Evolutionary conservation across 192 early-diverging fungal genomes (phyloP).

Genomic region (Diversispora eburnea): DNA sequence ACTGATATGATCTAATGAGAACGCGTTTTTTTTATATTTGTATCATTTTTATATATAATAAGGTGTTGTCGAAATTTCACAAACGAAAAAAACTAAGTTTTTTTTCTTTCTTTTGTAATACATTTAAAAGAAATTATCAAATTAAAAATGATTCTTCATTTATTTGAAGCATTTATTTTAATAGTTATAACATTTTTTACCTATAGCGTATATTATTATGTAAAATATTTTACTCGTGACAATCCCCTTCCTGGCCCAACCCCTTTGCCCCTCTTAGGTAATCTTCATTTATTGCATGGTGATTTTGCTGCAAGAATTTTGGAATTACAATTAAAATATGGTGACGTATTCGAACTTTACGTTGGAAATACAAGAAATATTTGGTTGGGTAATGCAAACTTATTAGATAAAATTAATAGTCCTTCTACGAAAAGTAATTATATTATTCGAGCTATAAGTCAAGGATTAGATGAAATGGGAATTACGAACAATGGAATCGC

Average conservation of each 20-base stretch:
- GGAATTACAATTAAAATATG: neutral
- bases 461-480: slow-evolving; percentile 5
- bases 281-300: slow-evolving; percentile 7
- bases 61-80: too few species aligned
- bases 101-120: too few species aligned
- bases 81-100: too few species aligned
- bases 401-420: neutral
- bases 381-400: neutral
- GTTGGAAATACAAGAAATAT: neutral
- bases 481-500: neutral
- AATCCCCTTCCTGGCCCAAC: slow-evolving; percentile 12
- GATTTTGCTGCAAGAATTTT: neutral
- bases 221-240: slow-evolving; percentile 7
- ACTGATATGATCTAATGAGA: too few species aligned
- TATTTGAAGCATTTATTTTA: too few species aligned
- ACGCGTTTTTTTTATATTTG: too few species aligned
- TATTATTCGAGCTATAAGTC: neutral
- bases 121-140: too few species aligned
- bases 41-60: too few species aligned
- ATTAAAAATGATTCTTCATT: too few species aligned
- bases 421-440: neutral
- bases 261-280: neutral
- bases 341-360: slow-evolving; percentile 5
- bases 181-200: neutral
- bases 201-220: neutral